Evolutionary conservation across 176 grass and related monocot species (phyloP), one percentile per base, ranked within the genome.

Genomic region (Paspalum vaginatum): DNA sequence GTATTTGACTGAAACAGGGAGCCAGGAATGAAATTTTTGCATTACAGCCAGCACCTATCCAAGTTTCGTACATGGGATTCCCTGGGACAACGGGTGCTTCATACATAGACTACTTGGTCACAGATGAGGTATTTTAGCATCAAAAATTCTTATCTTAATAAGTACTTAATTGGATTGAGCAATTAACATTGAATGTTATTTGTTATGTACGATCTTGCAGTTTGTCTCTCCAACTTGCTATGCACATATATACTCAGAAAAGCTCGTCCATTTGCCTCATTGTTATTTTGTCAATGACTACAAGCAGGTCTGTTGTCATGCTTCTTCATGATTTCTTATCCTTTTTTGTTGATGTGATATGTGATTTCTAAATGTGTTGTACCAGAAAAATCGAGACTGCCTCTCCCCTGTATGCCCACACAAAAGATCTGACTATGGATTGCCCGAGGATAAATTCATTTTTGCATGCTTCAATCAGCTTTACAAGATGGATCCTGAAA

Each of bases 401-500:
- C 79, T 97, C 51, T 39, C 39, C 61, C 83, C 90, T 27, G 16
- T 87, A 16, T 88, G 88, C 37, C 87, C 69, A 54, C 93, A 97
- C 75, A 91, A 93, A 86, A 86, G 93, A 65, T 79, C 93, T 21
- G 90, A 97, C 79, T 97, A 97, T 84, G 90, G 90, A 25, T 77
- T 97, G 78, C 90, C 93, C 2, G 87, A 91, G 22, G 83, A 97
- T 90, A 97, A 93, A 77, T 84, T 97, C 83, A 88, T 97, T 81
- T 97, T 97, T 84, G 93, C 93, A 54, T 97, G 93, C 81, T 97
- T 97, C 86, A 97, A 92, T 83, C 93, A 97, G 79, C 88, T 97
- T 85, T 97, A 97, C 61, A 97, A 97, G 83, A 97, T 97, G 93
- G 93, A 97, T 73, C 93, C 93, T 78, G 93, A 92, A 78, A 88